A percentile compares a stretch with the other conserved stretches of the same genome.
These are phyloP conservation scores for Durotheca rogersii DNA, from an alignment of 495 filamentous ascomycete genomes.

Conservation along the genomic window DNA sequence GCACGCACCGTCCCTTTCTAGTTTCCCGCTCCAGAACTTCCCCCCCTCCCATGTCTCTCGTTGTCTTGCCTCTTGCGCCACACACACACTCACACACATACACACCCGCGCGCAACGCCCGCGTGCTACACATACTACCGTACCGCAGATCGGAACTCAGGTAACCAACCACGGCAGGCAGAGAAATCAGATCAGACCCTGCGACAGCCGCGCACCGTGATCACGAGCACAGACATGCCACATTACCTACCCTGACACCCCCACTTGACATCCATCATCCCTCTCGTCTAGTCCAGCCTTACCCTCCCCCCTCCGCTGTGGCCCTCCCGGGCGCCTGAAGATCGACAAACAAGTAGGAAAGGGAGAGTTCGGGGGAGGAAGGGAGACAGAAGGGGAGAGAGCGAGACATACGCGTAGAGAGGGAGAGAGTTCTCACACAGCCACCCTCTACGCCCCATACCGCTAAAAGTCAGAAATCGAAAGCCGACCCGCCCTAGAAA, in stretches of 20 bases:
- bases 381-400: neutral
- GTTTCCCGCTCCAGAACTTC: too few species aligned
- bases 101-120: neutral
- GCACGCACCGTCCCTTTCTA: too few species aligned
- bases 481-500: too few species aligned
- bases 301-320: neutral
- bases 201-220: constrained; percentile 23
- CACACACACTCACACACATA: neutral
- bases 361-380: neutral
- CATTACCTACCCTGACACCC: neutral
- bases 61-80: neutral
- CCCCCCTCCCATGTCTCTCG: too few species aligned
- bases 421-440: too few species aligned
- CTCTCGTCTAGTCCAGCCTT: neutral
- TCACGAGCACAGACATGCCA: constrained; percentile 23
- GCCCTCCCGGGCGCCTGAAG: neutral
- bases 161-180: constrained; percentile 22
- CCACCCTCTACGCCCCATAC: too few species aligned
- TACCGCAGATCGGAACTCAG: constrained; percentile 6
- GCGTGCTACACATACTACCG: constrained; percentile 2
- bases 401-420: too few species aligned
- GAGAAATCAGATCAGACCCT: constrained; percentile 26
- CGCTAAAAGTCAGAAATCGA: too few species aligned
- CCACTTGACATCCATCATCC: neutral
- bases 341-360: too few species aligned